Conservation (phyloP, 345 rosid genomes). For the Boechera retrofracta region DNA sequence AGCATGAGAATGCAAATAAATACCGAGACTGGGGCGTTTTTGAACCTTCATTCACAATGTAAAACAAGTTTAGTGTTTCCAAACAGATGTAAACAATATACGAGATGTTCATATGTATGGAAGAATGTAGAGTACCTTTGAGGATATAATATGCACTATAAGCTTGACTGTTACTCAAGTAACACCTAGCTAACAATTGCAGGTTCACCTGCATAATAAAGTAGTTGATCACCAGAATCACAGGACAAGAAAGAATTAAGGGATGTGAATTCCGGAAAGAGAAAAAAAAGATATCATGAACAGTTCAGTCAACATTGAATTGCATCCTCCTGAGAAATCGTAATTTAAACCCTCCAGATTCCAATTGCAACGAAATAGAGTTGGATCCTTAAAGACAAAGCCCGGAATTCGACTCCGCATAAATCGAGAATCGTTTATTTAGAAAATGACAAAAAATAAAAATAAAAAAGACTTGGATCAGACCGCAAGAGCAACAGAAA, state of each 20-base stretch:
- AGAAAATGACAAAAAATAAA: not conserved
- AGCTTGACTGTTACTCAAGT: constrained; percentile 79
- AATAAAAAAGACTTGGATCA: constrained; percentile 3
- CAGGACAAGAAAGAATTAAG: not conserved
- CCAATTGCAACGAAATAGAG: not conserved
- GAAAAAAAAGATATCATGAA: too few relatives aligned
- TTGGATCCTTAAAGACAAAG: not conserved
- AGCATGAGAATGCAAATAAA: constrained; percentile 86
- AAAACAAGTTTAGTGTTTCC: not conserved
- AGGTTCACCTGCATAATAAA: constrained; percentile 63
- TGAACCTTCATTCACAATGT: constrained; percentile 58
- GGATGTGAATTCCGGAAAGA: not conserved
- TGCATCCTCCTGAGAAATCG: not conserved
- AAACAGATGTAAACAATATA: not conserved
- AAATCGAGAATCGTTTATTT: not conserved
- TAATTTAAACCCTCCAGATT: not conserved
- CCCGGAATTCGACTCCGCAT: constrained; percentile 2
- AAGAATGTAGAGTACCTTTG: constrained; percentile 59
- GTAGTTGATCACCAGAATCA: not conserved
- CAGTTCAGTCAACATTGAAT: constrained; percentile 4
- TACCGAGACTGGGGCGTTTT: constrained; percentile 87
- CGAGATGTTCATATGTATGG: not conserved
- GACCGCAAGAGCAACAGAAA: not conserved
- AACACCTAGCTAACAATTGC: constrained; percentile 85
- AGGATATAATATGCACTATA: constrained; percentile 77